These are phyloP conservation scores for Mesotaenium endlicherianum DNA, from an alignment of 139 green algal species.

Conservation along the genomic window DNA sequence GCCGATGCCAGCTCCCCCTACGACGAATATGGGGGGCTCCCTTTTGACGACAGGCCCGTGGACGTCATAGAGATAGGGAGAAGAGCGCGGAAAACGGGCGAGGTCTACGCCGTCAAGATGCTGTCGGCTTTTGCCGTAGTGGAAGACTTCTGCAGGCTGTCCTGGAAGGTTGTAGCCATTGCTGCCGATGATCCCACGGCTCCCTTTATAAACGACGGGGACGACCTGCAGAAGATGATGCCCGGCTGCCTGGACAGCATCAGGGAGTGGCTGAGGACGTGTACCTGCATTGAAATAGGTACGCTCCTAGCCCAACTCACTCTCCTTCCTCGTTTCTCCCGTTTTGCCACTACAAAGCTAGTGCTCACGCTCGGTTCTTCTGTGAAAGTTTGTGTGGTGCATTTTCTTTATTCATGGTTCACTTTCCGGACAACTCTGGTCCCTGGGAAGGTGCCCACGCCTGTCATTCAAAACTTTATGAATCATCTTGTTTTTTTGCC, in stretches of 20 bases:
- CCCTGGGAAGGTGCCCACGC: too few relatives aligned
- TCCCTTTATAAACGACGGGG: slow-evolving; percentile 81
- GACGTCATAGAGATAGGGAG: slow-evolving; percentile 70
- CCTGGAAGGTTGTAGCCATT: slow-evolving; percentile 98
- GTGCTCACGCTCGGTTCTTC: too few relatives aligned
- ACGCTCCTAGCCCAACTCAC: too few relatives aligned
- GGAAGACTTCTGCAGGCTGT: slow-evolving; percentile 75
- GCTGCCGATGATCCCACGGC: slow-evolving; percentile 87
- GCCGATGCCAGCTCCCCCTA: slow-evolving; percentile 78
- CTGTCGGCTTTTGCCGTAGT: slow-evolving; percentile 93
- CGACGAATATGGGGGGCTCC: slow-evolving; percentile 54
- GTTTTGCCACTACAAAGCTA: too few relatives aligned
- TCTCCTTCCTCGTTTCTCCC: too few relatives aligned
- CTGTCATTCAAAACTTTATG: too few relatives aligned
- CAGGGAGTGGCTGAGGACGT: slow-evolving; percentile 37
- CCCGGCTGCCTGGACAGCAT: slow-evolving; percentile 5
- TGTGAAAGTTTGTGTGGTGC: too few relatives aligned
- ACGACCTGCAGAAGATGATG: slow-evolving; percentile 83
- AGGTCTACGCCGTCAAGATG: slow-evolving; percentile 79
- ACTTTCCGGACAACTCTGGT: too few relatives aligned
- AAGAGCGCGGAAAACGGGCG: slow-evolving; percentile 68
- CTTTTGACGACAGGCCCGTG: slow-evolving; percentile 20
- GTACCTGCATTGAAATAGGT: not conserved
- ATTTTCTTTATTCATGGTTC: too few relatives aligned
- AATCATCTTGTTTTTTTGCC: too few relatives aligned